Evolutionary conservation across 345 rosid species (phyloP), one percentile per base, ranked within the genome.

Genomic region (Salix brachista): DNA sequence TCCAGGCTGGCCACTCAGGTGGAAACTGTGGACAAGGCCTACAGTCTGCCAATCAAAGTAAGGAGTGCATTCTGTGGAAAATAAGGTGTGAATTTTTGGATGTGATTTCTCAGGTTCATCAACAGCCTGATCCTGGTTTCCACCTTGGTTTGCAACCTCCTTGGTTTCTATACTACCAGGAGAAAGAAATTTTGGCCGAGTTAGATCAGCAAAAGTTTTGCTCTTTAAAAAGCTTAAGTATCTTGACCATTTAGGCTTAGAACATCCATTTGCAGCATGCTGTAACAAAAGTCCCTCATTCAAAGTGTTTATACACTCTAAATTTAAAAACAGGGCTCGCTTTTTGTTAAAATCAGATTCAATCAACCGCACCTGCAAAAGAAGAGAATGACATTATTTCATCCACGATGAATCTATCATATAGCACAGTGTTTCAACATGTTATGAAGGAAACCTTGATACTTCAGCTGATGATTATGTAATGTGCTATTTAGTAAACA

Each of bases 1-100:
- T 84, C 98, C 99, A 26, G 99, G 97, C 84, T 96, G 98, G 69
- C 97, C 97, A 77, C 97, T 96, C 70, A 79, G 81, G 78, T 79
- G 87, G 88, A 96, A 94, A 86, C 99, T 93, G 85, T 96, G 99
- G 82, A 96, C 77, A 72, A 96, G 87, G 67, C 98, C 99, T 36
- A 96, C 98, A 44, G 99, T 96, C 82, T 96, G 99, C 98, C 99
- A 96, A 83, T 96, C 99, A 76, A 96, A 96, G 85, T 96, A 93
- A 72, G 89, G 85, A 4, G 88, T 91, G 79, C 99, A 96, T 84
- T 96, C 99, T 4, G 97, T 91, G 60, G 99, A 96, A 87, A 96
- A 96, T 69, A 96, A 13, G 16, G 98, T 96, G 82, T 93, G 99
- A 73, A 96, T 92, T 86, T 92, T 94, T 21, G 95, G 94, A 87